Base-by-base conservation (phyloP, 1,139 yeast genomes). In the Blastobotrys capitulatus region DNA sequence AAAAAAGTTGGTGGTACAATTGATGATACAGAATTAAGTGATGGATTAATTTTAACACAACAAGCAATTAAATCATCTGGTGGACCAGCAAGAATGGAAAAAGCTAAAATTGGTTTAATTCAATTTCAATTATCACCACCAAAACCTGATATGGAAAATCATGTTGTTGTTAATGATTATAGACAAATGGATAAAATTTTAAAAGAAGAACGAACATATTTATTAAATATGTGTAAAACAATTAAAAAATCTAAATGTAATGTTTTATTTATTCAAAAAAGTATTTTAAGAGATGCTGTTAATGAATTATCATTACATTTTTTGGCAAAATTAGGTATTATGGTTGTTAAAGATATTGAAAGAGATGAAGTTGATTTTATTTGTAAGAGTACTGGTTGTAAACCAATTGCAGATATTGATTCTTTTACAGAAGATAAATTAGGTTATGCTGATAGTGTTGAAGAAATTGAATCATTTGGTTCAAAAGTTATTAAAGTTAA, bases 71-170 rank as follows among this genome's bases (percentile, higher is more conserved):
- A 89, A 67, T 74, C 78, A 54, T 97, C 97, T 1, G 96, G 96
- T 44, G 98, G 97, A n/a, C 98, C 98, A 52, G 77, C 87, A 9
- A 80, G 97, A 66, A 78, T 88, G 68, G 98, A 92, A 67, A 92
- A 90, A 75, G 98, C 98, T 25, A 78, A 75, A 57, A 88, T 92
- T 59, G 99, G 94, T 12, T 77, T 92, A 61, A 79, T 92, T 56
- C 99, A 94, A 70, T 92, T 92, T 73, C 98, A 92, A 71, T 76
- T 92, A 54, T 89, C 97, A 31, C 98, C 99, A 41, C 99, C 99
- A 60, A 92, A 92, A 67, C 99, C 99, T 38, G 99, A 92, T 66
- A 87, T 94, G 85, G 98, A 92, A 71, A 92, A 92, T 67, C 92
- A 90, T 65, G 94, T 92, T 51, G 96, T 94, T 48, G 97, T 92